A percentile compares a stretch with the other conserved stretches of the same genome.
These are phyloP conservation scores for Penstemon davidsonii DNA, from an alignment of 257 asterid species.

Conservation along the genomic window DNA sequence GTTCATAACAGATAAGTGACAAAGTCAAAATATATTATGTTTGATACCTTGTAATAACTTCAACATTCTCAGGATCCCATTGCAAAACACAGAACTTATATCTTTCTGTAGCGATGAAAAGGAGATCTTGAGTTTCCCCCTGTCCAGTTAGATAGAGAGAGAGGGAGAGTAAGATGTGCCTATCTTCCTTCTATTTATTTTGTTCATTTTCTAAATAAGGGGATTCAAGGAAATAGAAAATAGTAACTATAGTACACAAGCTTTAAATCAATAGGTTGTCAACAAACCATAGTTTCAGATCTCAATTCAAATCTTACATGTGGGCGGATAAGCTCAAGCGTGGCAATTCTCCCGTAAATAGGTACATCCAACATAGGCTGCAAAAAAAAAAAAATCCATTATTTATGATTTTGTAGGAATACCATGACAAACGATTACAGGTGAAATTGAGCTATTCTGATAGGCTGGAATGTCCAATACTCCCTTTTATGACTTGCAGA, in stretches of 20 bases:
- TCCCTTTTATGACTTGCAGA: conserved; percentile 10
- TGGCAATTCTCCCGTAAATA: conserved; percentile 97
- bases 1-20: conserved; percentile 3
- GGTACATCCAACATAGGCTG: conserved; percentile 99
- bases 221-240: background rate
- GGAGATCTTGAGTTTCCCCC: conserved; percentile 96
- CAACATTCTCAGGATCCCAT: conserved; percentile 80
- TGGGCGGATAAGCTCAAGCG: conserved; percentile 96
- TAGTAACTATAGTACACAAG: conserved; percentile 1
- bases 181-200: conserved; percentile 1
- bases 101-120: conserved; percentile 86
- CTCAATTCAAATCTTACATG: conserved; percentile 59
- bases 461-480: background rate
- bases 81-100: conserved; percentile 89
- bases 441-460: conserved; percentile 12
- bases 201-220: background rate
- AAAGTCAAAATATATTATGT: background rate
- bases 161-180: background rate
- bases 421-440: conserved; percentile 3
- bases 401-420: conserved; percentile 7
- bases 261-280: conserved; percentile 7
- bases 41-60: conserved; percentile 76
- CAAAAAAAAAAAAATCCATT: conserved; percentile 27
- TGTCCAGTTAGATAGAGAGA: conserved; percentile 32
- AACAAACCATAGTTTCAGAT: conserved; percentile 21